A percentile compares a stretch with the other conserved stretches of the same genome.
These are phyloP conservation scores for Diplodia seriata DNA, from an alignment of 2,329 filamentous ascomycete genomes.

Conservation along the genomic window DNA sequence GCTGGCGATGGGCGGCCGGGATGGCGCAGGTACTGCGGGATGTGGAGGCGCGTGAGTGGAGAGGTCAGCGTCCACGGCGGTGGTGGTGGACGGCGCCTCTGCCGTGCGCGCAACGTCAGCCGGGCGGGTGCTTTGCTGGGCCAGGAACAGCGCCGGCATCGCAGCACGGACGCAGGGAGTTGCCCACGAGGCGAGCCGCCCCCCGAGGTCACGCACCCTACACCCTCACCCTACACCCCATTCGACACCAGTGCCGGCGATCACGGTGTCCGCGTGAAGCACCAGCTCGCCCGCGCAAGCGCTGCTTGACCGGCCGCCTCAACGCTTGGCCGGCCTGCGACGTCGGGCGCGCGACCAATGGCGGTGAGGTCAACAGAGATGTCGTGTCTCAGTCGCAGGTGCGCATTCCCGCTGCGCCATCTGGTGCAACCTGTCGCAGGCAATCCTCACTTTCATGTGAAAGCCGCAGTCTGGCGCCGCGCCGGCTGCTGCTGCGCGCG, in stretches of 20 bases:
- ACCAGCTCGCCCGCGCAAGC: background rate
- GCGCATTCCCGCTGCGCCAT: constrained; percentile 1
- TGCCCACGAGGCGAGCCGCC: constrained; percentile 24
- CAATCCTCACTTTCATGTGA: constrained; percentile 11
- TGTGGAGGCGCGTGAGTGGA: constrained; percentile 10
- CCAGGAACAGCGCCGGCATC: constrained; percentile 22
- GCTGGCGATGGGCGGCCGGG: constrained; percentile 9
- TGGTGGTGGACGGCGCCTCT: constrained; percentile 5
- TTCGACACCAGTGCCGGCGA: constrained; percentile 8
- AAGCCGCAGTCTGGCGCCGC: background rate
- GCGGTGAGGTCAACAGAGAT: background rate
- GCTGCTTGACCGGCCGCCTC: background rate
- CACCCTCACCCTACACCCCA: constrained; percentile 2
- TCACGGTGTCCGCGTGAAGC: constrained; percentile 8
- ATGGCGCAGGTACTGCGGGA: constrained; percentile 21
- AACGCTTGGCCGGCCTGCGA: background rate
- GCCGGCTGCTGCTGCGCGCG: constrained; percentile 12
- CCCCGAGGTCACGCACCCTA: constrained; percentile 16
- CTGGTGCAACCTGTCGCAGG: constrained; percentile 6
- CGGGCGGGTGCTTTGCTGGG: constrained; percentile 11
- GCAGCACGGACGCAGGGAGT: constrained; percentile 6
- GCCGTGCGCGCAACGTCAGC: background rate
- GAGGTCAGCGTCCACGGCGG: background rate
- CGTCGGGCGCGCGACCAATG: background rate
- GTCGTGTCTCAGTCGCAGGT: constrained; percentile 12